A percentile compares a stretch with the other conserved stretches of the same genome.
Evolutionary conservation across 345 rosid species (phyloP).

Genomic region (Euphorbia peplus): DNA sequence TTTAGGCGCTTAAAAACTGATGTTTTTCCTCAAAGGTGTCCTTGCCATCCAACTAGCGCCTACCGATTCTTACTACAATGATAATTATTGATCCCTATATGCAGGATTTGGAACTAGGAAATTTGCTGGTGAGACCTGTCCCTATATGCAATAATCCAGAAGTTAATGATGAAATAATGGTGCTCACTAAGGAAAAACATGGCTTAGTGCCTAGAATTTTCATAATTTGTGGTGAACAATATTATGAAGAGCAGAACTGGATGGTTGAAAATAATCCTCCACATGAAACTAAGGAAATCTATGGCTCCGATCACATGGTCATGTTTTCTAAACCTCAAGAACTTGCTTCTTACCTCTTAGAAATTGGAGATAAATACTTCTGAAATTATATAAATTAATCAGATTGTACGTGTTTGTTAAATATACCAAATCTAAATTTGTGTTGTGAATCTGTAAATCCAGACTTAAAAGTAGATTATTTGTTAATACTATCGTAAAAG

Average conservation of each 20-base stretch:
- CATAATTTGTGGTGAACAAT: slow-evolving; percentile 32
- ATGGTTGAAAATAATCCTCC: slow-evolving; percentile 32
- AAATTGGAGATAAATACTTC: slow-evolving; percentile 21
- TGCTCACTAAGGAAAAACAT: slow-evolving; percentile 26
- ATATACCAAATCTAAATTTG: no score
- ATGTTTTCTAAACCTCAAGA: slow-evolving; percentile 38
- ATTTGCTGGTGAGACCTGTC: slow-evolving; percentile 23
- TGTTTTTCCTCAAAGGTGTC: no score
- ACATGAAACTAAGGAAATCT: slow-evolving; percentile 27
- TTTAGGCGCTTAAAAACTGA: no score
- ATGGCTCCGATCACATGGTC: slow-evolving; percentile 45
- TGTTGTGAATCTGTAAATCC: no score
- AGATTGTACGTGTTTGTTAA: no score
- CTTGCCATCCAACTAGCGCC: no score
- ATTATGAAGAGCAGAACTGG: slow-evolving; percentile 27
- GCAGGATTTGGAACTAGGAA: slow-evolving; percentile 39
- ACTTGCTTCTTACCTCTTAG: slow-evolving; percentile 27
- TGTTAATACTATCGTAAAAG: no score
- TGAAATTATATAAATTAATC: slow-evolving; percentile 2
- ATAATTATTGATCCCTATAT: not conserved
- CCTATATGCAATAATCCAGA: not conserved
- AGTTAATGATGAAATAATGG: not conserved
- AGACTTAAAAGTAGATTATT: no score
- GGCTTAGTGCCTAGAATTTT: slow-evolving; percentile 30
- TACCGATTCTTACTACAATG: no score